Evolutionary conservation across 306 rosid species (phyloP).

Genomic region (Vigna trinervia): DNA sequence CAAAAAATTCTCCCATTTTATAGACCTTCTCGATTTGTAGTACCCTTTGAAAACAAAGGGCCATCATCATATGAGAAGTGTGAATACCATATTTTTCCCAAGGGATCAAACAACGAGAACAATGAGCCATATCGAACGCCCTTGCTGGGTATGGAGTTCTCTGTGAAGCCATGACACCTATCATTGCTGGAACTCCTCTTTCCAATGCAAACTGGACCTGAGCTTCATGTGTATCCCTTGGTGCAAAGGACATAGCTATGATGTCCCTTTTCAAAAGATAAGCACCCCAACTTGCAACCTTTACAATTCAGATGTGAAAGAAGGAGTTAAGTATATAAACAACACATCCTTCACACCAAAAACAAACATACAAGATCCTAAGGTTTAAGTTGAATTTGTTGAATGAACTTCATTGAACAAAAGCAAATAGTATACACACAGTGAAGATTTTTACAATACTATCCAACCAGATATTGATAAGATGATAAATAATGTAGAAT

Average conservation of each 20-base stretch:
- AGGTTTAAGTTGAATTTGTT: background rate
- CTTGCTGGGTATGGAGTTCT: slow-evolving; percentile 93
- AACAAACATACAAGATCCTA: background rate
- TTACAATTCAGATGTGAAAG: slow-evolving; percentile 40
- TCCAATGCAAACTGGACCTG: slow-evolving; percentile 96
- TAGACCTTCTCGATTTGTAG: background rate
- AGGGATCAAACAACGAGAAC: slow-evolving; percentile 95
- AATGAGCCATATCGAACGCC: slow-evolving; percentile 98
- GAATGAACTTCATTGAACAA: background rate
- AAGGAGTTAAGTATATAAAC: slow-evolving; percentile 28
- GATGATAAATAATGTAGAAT: background rate
- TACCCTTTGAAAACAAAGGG: background rate
- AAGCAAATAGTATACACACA: no score
- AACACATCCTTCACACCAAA: slow-evolving; percentile 6
- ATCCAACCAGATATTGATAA: no score
- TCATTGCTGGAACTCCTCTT: slow-evolving; percentile 98
- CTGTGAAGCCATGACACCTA: slow-evolving; percentile 86
- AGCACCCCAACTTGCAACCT: slow-evolving; percentile 99
- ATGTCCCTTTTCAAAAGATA: slow-evolving; percentile 83
- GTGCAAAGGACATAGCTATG: slow-evolving; percentile 90
- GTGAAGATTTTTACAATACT: no score
- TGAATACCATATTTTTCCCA: slow-evolving; percentile 69
- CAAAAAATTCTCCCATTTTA: background rate
- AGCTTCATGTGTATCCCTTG: slow-evolving; percentile 96
- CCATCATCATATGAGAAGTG: background rate